Percentiles rank a stretch among this genome's conserved stretches.
Conservation (phyloP, 78 protist species). For the Speleostelium caveatum region DNA sequence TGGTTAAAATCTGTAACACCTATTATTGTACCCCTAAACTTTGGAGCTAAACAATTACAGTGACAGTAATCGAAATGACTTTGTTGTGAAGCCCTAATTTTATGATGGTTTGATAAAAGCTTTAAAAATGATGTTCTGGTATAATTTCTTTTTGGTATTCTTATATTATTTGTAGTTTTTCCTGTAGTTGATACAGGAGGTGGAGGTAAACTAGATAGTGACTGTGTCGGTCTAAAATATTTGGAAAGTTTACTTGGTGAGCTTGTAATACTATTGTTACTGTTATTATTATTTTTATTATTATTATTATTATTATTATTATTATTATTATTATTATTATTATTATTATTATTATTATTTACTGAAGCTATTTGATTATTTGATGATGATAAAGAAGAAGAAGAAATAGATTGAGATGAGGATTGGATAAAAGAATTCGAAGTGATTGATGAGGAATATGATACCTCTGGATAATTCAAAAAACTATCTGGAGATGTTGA, state of each 20-base stretch:
- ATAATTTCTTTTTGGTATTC: constrained; percentile 10
- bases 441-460: not conserved
- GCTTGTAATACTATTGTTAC: too few relatives aligned
- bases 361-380: too few relatives aligned
- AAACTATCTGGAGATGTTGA: constrained; percentile 5
- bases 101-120: constrained; percentile 29
- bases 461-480: not conserved
- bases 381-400: constrained; percentile 17
- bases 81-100: constrained; percentile 22
- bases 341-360: not conserved
- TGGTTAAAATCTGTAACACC: constrained; percentile 11
- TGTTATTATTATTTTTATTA: not conserved
- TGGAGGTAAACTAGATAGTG: not conserved
- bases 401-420: constrained; percentile 5
- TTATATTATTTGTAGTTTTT: too few relatives aligned
- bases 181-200: too few relatives aligned
- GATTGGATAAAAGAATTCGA: not conserved
- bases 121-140: constrained; percentile 34
- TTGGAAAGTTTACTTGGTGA: too few relatives aligned
- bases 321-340: not conserved
- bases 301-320: not conserved
- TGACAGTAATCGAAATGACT: constrained; percentile 3
- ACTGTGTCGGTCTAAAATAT: not conserved
- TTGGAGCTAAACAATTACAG: constrained; percentile 43
- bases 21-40: constrained; percentile 53